Conservation (phyloP, 2,329 filamentous ascomycete species). For the Capronia epimyces region DNA sequence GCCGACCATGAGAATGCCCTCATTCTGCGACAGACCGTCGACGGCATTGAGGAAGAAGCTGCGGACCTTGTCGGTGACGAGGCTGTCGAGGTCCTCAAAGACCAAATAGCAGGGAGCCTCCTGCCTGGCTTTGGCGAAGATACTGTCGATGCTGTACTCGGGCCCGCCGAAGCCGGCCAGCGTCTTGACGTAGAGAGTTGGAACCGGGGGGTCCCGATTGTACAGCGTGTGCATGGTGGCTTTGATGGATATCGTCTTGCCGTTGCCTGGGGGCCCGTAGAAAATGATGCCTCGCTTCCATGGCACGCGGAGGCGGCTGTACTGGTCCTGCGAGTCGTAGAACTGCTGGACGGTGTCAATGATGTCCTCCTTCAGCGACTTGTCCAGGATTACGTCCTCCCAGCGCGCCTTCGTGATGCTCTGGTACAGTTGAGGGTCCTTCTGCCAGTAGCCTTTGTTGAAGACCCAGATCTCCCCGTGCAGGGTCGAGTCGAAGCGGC, state of each 20-base stretch:
- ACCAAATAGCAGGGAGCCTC: constrained; percentile 40
- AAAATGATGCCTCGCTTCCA: constrained; percentile 46
- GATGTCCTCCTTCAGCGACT: constrained; percentile 41
- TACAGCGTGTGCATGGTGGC: constrained; percentile 42
- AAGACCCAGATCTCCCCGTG: constrained; percentile 42
- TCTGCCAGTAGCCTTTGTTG: constrained; percentile 39
- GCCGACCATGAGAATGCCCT: constrained; percentile 41
- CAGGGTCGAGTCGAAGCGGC: constrained; percentile 25
- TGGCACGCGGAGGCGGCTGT: constrained; percentile 42
- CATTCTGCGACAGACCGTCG: constrained; percentile 39
- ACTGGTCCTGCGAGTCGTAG: constrained; percentile 37
- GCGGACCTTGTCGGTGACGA: constrained; percentile 35
- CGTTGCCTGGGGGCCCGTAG: constrained; percentile 39
- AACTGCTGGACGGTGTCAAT: constrained; percentile 40
- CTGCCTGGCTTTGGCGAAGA: constrained; percentile 36
- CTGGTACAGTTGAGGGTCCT: constrained; percentile 36
- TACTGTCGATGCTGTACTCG: constrained; percentile 27
- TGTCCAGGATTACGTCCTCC: constrained; percentile 46
- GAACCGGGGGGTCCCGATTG: constrained; percentile 33
- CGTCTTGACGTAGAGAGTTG: constrained; percentile 39
- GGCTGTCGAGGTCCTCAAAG: constrained; percentile 40
- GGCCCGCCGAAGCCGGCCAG: constrained; percentile 20
- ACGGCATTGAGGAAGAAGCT: constrained; percentile 43
- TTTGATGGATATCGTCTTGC: constrained; percentile 45
- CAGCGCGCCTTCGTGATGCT: constrained; percentile 40